These are phyloP conservation scores for Kwoniella shivajii DNA, from an alignment of 1,284 basidiomycete species.

Conservation along the genomic window DNA sequence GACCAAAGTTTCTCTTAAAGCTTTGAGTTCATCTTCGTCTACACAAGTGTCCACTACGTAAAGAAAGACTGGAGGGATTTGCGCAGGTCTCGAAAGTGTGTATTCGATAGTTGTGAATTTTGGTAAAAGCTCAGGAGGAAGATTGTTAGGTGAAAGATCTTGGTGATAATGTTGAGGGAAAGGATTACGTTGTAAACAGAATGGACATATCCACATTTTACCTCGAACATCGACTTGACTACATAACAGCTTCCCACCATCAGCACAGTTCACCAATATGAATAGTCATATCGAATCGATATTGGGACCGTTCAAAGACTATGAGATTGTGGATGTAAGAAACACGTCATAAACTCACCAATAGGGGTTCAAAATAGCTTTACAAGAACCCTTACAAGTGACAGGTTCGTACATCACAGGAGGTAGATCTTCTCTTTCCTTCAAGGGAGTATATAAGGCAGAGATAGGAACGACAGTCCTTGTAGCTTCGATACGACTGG, in stretches of 20 bases:
- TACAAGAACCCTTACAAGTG: constrained; percentile 95
- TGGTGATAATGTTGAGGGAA: constrained; percentile 96
- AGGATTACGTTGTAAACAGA: constrained; percentile 93
- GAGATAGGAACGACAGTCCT: constrained; percentile 97
- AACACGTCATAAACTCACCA: constrained; percentile 62
- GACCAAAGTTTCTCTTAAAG: constrained; percentile 87
- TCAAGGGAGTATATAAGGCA: constrained; percentile 96
- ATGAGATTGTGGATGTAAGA: no score
- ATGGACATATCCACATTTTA: constrained; percentile 99
- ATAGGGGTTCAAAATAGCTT: constrained; percentile 96
- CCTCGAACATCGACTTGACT: constrained; percentile 98
- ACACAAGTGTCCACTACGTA: constrained; percentile 98
- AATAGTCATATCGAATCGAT: not conserved
- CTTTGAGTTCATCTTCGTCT: constrained; percentile 94
- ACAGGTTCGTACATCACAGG: constrained; percentile 98
- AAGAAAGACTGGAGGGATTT: constrained; percentile 92
- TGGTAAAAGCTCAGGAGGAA: constrained; percentile 91
- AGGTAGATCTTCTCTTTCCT: constrained; percentile 90
- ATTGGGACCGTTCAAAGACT: not conserved
- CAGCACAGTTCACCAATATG: no score
- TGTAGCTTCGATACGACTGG: constrained; percentile 94
- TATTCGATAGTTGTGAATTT: constrained; percentile 99
- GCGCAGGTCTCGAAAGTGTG: constrained; percentile 86
- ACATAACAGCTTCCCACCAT: no score
- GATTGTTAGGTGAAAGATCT: constrained; percentile 95